Conservation (phyloP, 495 filamentous ascomycete genomes). For the Bacidia rubella region DNA sequence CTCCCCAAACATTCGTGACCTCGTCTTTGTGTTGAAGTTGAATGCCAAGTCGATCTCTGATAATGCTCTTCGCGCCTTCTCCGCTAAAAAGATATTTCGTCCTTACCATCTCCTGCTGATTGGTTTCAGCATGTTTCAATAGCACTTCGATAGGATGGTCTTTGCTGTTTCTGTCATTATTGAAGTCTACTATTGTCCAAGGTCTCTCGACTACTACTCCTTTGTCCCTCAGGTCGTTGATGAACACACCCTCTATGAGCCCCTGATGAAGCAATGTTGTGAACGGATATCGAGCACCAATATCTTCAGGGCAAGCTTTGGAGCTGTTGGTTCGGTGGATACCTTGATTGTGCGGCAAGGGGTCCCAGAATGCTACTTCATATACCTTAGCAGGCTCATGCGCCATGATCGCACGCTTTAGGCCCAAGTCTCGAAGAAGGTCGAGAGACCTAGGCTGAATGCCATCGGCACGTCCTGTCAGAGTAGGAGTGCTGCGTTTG, state of each 20-base stretch:
- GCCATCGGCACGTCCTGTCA: conserved; percentile 64
- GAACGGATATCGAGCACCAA: conserved; percentile 53
- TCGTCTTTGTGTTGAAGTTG: conserved; percentile 50
- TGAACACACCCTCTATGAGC: conserved; percentile 50
- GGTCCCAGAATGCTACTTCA: conserved; percentile 56
- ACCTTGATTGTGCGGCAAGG: conserved; percentile 33
- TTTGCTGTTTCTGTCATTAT: conserved; percentile 41
- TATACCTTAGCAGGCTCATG: conserved; percentile 52
- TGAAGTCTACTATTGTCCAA: conserved; percentile 48
- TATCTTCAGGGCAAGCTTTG: conserved; percentile 50
- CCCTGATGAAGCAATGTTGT: conserved; percentile 53
- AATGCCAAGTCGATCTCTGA: conserved; percentile 45
- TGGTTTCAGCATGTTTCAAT: conserved; percentile 62
- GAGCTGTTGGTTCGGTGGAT: conserved; percentile 49
- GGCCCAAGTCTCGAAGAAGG: conserved; percentile 50
- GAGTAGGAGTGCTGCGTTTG: conserved; percentile 47
- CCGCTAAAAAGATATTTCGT: conserved; percentile 54
- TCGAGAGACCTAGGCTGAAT: conserved; percentile 60
- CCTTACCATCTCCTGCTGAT: conserved; percentile 47
- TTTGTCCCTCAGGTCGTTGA: conserved; percentile 48
- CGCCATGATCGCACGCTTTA: conserved; percentile 51
- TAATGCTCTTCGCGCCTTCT: conserved; percentile 50
- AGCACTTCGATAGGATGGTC: conserved; percentile 52
- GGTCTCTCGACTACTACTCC: conserved; percentile 44
- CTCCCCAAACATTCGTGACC: conserved; percentile 60